Percentiles rank a stretch among this genome's conserved stretches.
phyloP scores from a whole-genome alignment of 2,329 filamentous ascomycete genomes.

The Lasiodiplodia citricola region DNA sequence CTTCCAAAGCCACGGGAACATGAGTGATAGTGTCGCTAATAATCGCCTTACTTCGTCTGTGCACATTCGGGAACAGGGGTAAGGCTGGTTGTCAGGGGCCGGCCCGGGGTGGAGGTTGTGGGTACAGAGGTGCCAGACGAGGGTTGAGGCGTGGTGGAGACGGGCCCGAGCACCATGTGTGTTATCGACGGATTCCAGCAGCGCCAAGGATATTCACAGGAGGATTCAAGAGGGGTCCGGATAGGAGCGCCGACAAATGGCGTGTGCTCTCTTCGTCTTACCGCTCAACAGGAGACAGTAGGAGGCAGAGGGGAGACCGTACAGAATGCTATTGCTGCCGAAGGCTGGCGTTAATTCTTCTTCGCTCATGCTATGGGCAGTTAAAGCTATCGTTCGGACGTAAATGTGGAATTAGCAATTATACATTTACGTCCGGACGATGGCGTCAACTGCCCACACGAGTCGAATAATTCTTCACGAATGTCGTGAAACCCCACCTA shows the following conservation, averaged over 20 bases:
- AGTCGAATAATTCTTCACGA: no score
- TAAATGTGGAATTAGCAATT: no score
- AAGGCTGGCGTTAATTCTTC: no score
- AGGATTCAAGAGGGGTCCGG: background rate
- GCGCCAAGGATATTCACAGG: background rate
- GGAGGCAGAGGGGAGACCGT: background rate
- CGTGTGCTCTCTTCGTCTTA: background rate
- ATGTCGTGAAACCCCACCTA: no score
- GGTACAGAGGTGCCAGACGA: background rate
- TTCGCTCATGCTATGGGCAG: no score
- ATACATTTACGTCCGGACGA: no score
- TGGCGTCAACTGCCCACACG: no score
- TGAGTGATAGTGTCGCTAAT: background rate
- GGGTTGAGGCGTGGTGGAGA: background rate
- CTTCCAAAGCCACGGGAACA: background rate
- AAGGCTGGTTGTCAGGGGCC: slow-evolving; percentile 14
- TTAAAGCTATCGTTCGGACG: no score
- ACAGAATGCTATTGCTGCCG: no score
- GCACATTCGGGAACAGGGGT: background rate
- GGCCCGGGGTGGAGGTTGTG: slow-evolving; percentile 2
- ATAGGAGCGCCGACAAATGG: background rate
- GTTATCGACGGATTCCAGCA: slow-evolving; percentile 6
- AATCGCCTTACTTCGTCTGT: background rate
- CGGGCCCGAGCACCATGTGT: slow-evolving; percentile 16
- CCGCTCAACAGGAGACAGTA: background rate